These are phyloP conservation scores for Microbotryum lychnidis-dioicae DNA, from an alignment of 1,284 basidiomycete species.

Conservation along the genomic window DNA sequence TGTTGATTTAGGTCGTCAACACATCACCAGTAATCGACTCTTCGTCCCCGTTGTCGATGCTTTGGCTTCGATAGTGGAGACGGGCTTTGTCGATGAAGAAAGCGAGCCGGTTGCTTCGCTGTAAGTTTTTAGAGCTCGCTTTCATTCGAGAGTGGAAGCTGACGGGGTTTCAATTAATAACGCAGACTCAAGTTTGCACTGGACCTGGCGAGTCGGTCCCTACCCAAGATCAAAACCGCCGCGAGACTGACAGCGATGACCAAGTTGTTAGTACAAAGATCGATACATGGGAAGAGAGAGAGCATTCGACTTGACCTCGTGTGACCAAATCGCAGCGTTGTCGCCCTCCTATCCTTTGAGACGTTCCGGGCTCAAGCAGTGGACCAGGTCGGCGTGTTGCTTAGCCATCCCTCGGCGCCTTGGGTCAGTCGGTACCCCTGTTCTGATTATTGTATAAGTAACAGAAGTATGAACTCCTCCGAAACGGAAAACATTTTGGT, in stretches of 20 bases:
- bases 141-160: constrained; percentile 26
- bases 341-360: constrained; percentile 54
- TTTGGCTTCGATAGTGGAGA: constrained; percentile 12
- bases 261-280: constrained; percentile 56
- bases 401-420: constrained; percentile 62
- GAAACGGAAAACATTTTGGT: too few relatives aligned
- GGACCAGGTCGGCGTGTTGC: constrained; percentile 50
- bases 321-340: constrained; percentile 45
- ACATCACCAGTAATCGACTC: constrained; percentile 56
- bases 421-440: constrained; percentile 48
- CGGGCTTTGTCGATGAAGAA: constrained; percentile 3
- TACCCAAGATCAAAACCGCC: constrained; percentile 62
- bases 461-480: too few relatives aligned
- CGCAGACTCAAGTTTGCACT: constrained; percentile 47
- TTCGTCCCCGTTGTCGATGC: constrained; percentile 46
- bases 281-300: not conserved
- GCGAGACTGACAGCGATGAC: constrained; percentile 67
- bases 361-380: constrained; percentile 48
- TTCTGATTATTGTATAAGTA: not conserved
- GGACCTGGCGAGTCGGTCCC: constrained; percentile 52
- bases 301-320: not conserved
- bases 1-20: constrained; percentile 48
- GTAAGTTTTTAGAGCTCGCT: constrained; percentile 27
- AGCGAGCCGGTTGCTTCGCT: constrained; percentile 6
- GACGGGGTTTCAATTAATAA: constrained; percentile 1